Conservation (phyloP, 2,329 filamentous ascomycete genomes). For the Neopestalotiopsis clavispora region DNA sequence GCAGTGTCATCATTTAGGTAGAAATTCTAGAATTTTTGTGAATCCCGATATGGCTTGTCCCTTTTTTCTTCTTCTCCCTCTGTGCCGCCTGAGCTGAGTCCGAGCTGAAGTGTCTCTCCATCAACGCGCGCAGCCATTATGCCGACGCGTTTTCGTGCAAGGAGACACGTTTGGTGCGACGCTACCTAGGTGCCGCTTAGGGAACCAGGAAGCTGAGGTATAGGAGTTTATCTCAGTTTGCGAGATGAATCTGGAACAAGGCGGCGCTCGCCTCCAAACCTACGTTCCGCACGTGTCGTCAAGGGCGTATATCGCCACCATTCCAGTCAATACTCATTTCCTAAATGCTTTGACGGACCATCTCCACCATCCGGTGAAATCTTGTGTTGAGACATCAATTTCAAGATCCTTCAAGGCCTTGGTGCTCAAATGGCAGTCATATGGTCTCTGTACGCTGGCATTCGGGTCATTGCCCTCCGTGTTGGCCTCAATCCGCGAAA, state of each 20-base stretch:
- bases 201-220: background rate
- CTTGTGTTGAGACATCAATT: slow-evolving; percentile 74
- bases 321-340: slow-evolving; percentile 41
- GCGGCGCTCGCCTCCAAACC: slow-evolving; percentile 7
- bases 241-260: slow-evolving; percentile 9
- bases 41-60: background rate
- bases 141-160: background rate
- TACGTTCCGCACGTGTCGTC: slow-evolving; percentile 12
- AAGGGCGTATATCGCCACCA: background rate
- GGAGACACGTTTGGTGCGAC: background rate
- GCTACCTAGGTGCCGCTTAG: background rate
- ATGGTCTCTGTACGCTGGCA: slow-evolving; percentile 77
- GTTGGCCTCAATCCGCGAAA: slow-evolving; percentile 71
- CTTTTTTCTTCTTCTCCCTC: background rate
- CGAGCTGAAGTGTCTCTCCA: background rate
- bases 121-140: background rate
- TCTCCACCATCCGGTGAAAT: slow-evolving; percentile 84
- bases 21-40: background rate
- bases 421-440: slow-evolving; percentile 87
- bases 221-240: background rate
- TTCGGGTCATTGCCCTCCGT: slow-evolving; percentile 74
- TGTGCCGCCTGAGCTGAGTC: background rate
- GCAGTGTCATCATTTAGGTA: background rate
- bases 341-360: slow-evolving; percentile 65
- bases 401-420: slow-evolving; percentile 73